phyloP scores from a whole-genome alignment of 2,329 filamentous ascomycete species.

The Aschersonia sp. region DNA sequence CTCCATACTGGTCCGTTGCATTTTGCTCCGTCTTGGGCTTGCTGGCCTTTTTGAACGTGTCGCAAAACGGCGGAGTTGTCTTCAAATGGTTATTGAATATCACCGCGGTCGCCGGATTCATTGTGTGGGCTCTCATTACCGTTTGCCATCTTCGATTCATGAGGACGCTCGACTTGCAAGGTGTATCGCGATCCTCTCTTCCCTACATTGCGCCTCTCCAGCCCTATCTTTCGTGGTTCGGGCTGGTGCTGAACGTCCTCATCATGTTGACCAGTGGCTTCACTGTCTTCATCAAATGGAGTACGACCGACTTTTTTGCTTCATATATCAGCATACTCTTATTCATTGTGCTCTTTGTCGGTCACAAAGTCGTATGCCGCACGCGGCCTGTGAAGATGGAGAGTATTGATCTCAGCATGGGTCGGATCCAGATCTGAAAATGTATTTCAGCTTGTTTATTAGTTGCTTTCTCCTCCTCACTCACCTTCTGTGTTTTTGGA shows the following conservation, averaged over 20 bases:
- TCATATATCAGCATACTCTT: conserved; percentile 51
- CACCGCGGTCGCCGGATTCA: conserved; percentile 53
- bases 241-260: conserved; percentile 48
- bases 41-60: conserved; percentile 55
- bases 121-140: conserved; percentile 55
- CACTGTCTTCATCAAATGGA: conserved; percentile 51
- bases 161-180: conserved; percentile 39
- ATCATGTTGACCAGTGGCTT: conserved; percentile 58
- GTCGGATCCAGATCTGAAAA: conserved; percentile 1
- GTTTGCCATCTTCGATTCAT: conserved; percentile 52
- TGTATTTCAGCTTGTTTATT: background rate
- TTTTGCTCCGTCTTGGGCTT: conserved; percentile 40
- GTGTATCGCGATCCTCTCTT: conserved; percentile 40
- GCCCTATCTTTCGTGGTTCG: conserved; percentile 51
- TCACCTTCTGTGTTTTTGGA: too few species aligned
- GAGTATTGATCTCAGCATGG: conserved; percentile 19
- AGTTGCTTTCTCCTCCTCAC: background rate
- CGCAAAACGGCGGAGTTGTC: conserved; percentile 39
- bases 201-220: conserved; percentile 48
- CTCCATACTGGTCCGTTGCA: conserved; percentile 47
- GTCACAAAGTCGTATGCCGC: conserved; percentile 40
- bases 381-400: conserved; percentile 21
- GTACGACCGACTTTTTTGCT: conserved; percentile 45
- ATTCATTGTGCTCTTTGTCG: conserved; percentile 43
- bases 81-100: conserved; percentile 66